Evolutionary conservation across 345 rosid genomes (phyloP), one percentile per base, ranked within the genome.

Genomic region (Boechera divaricarpa): DNA sequence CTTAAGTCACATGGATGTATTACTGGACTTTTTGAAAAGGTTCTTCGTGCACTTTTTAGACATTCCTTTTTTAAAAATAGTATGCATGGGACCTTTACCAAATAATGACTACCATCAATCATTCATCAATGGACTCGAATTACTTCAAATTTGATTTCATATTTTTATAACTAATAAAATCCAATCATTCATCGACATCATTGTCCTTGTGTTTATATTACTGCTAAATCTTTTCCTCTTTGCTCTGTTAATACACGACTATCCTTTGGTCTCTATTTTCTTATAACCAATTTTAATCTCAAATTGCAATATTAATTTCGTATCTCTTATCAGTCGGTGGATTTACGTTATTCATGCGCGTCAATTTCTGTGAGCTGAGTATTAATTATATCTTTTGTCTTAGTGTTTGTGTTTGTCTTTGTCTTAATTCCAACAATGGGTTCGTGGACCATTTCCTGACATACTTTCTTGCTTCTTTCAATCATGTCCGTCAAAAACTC

Each of bases 381-480:
- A 44, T 65, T 65, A 35, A 15, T 47, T 33, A 26, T 29, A 55
- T 74, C 21, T 41, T 36, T 63, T 73, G 69, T 72, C 68, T 36
- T 51, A 0, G 21, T 18, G 1, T 18, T 18, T 21, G 21, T 21
- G 28, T 26, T 26, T 21, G 54, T 62, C 54, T 62, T 41, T 24
- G 55, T 63, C 56, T 63, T 63, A 51, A 35, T 21, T 52, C 47
- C 33, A 47, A 66, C 58, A 45, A 75, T 58, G 53, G 73, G 66
- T 36, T 67, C 32, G 44, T 67, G 79, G 79, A 76, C 79, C 79
- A 68, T 68, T 65, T 60, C 63, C 74, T 68, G 79, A 68, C 79
- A 76, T 59, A 54, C 42, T 68, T 68, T 52, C 12, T 69, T 60
- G 62, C 55, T 60, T 28, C 28, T 49, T 60, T 75, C 45, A 67